Base-by-base conservation (phyloP, 2,329 filamentous ascomycete species). In the Conoideocrella luteorostrata region DNA sequence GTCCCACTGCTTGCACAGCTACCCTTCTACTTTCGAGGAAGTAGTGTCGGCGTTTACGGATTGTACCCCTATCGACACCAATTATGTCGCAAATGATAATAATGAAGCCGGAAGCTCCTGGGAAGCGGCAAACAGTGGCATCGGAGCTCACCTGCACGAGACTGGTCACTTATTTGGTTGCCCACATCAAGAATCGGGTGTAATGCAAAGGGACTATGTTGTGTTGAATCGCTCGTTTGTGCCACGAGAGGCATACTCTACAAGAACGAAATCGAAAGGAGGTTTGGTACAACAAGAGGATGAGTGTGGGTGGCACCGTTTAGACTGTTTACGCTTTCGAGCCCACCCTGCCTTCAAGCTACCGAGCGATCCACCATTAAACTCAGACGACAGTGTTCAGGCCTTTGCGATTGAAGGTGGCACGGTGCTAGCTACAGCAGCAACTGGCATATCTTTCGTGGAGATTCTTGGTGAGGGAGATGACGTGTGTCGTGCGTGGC, bases 111-210 rank as follows among this genome's bases (percentile, higher is more conserved):
- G 90, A 20, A 95, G 87, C 59, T 93, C 82, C 37, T 97, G 91
- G 91, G 91, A 97, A 62, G 82, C 89, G n/a, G 89, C 88, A 21
- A 95, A 91, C 54, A 85, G 95, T 48, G 90, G 90, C 23, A 94
- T 97, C 51, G 91, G 91, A 7, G 90, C 88, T 9, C 91, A 97
- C 63, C 65, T 97, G 38, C 91, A 95, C 62, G 89, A 96, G 64
- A 85, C 85, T 1, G 91, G 91, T 4, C 91, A 95, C 65, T 65
- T 95, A 18, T 86, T 97, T 52, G 91, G 91, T 39, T 94, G 88
- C 52, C 88, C 88, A 9, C 87, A 94, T 59, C 88, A 94, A 59
- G 88, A 93, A 57, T 85, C 72, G 22, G 91, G 93, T n/a, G 75
- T 97, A 48, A 97, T 97, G 91, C 71, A 89, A 40, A 77, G 87